Conservation (phyloP, 768 basidiomycete species). For the Suillus lakei region DNA sequence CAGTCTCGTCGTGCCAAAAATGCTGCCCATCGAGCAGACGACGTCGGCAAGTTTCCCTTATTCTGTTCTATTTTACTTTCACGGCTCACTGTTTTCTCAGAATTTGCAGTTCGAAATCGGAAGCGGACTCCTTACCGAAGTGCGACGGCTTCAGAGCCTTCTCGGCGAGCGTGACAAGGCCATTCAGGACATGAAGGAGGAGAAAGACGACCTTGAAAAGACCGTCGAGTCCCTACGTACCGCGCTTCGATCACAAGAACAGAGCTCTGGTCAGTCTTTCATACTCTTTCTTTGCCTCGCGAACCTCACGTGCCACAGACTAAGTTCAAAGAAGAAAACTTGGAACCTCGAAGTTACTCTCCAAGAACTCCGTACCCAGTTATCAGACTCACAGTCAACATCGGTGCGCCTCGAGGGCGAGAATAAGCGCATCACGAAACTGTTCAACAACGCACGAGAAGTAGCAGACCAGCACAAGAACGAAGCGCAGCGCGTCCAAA, state of each 20-base stretch:
- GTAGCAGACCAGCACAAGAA: conserved; percentile 84
- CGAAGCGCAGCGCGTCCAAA: conserved; percentile 75
- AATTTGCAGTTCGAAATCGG: conserved; percentile 99
- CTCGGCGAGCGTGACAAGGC: conserved; percentile 92
- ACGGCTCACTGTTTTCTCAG: conserved; percentile 45
- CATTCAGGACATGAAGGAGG: conserved; percentile 89
- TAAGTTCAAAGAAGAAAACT: conserved; percentile 98
- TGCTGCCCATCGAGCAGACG: conserved; percentile 87
- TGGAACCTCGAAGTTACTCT: conserved; percentile 97
- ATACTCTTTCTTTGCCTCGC: not conserved
- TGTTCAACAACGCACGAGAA: conserved; percentile 75
- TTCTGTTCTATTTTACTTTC: not conserved
- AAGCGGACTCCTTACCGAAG: conserved; percentile 88
- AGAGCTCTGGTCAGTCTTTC: conserved; percentile 65
- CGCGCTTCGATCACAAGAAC: conserved; percentile 81
- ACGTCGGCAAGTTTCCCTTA: conserved; percentile 66
- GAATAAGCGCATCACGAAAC: conserved; percentile 77
- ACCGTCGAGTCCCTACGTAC: conserved; percentile 73
- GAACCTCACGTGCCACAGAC: conserved; percentile 49
- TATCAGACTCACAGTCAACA: conserved; percentile 67
- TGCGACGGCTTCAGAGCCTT: conserved; percentile 87
- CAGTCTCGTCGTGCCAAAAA: conserved; percentile 91
- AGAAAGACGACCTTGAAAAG: conserved; percentile 87
- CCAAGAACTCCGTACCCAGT: conserved; percentile 81
- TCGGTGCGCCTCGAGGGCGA: conserved; percentile 79